phyloP scores from a whole-genome alignment of 139 green algal species.

The Gonium pectorale region DNA sequence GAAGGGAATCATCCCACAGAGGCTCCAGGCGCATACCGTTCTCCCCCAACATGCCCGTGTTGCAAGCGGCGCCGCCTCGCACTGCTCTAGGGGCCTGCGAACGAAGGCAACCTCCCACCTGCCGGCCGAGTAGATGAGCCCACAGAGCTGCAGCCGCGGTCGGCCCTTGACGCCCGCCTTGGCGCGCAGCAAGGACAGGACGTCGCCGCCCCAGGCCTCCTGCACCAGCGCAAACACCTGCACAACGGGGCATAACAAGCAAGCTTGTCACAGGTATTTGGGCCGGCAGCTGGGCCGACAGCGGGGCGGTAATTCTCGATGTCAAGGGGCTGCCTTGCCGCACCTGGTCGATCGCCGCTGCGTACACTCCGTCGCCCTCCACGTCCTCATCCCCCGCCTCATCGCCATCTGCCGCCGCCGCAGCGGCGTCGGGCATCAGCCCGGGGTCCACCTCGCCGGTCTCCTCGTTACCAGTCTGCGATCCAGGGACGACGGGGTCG shows the following conservation, averaged over 20 bases:
- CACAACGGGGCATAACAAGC: background rate
- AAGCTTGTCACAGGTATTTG: too few relatives aligned
- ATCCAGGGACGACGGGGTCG: too few relatives aligned
- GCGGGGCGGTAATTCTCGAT: too few relatives aligned
- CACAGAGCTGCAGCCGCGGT: conserved; percentile 32
- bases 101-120: too few relatives aligned
- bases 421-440: background rate
- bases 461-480: too few relatives aligned
- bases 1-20: too few relatives aligned
- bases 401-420: background rate
- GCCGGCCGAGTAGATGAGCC: conserved; percentile 15
- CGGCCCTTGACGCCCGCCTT: background rate
- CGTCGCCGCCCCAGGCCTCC: conserved; percentile 28
- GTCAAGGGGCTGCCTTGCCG: background rate
- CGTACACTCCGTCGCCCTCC: conserved; percentile 11
- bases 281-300: too few relatives aligned
- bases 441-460: conserved; percentile 23
- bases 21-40: too few relatives aligned
- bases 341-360: conserved; percentile 17
- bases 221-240: conserved; percentile 39
- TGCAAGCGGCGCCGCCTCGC: too few relatives aligned
- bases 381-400: background rate
- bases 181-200: background rate
- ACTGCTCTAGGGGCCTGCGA: too few relatives aligned
- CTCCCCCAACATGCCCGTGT: too few relatives aligned